phyloP scores from a whole-genome alignment of 805 yeast species.

The Ogataea siamensis region DNA sequence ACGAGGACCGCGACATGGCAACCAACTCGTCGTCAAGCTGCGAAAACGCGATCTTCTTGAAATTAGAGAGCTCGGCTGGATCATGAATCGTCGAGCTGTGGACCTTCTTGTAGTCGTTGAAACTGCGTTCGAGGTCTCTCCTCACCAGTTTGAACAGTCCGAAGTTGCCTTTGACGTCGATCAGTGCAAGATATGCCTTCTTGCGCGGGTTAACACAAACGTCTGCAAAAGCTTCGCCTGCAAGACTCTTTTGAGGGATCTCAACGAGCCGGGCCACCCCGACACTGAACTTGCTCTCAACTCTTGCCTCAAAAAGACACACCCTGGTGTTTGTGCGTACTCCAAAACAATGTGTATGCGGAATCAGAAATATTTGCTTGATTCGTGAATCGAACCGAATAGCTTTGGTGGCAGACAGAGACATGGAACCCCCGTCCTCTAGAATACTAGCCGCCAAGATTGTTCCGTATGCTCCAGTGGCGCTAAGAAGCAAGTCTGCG shows the following conservation, averaged over 20 bases:
- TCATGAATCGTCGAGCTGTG: constrained; percentile 28
- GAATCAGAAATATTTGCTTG: constrained; percentile 30
- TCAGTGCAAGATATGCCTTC: constrained; percentile 36
- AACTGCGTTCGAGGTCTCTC: constrained; percentile 1
- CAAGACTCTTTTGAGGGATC: constrained; percentile 20
- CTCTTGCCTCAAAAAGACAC: constrained; percentile 28
- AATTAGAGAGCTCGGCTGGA: constrained; percentile 51
- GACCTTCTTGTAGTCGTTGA: constrained; percentile 4
- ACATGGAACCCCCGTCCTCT: constrained; percentile 10
- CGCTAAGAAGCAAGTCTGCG: constrained; percentile 26
- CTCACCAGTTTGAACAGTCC: constrained; percentile 34
- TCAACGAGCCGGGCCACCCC: constrained; percentile 26
- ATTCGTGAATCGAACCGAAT: constrained; percentile 23
- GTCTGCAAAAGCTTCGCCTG: constrained; percentile 39
- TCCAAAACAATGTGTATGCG: constrained; percentile 11
- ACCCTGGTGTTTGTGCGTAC: constrained; percentile 33
- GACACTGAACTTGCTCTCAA: constrained; percentile 14
- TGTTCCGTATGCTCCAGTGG: constrained; percentile 35
- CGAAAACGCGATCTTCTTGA: constrained; percentile 53
- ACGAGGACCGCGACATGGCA: constrained; percentile 43
- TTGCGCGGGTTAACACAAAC: constrained; percentile 42
- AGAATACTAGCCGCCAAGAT: constrained; percentile 30
- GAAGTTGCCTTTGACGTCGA: constrained; percentile 57
- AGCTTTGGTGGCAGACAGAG: constrained; percentile 18
- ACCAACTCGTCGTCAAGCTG: constrained; percentile 30